phyloP scores from a whole-genome alignment of 1,139 yeast genomes.

The Debaryomyces sp. region DNA sequence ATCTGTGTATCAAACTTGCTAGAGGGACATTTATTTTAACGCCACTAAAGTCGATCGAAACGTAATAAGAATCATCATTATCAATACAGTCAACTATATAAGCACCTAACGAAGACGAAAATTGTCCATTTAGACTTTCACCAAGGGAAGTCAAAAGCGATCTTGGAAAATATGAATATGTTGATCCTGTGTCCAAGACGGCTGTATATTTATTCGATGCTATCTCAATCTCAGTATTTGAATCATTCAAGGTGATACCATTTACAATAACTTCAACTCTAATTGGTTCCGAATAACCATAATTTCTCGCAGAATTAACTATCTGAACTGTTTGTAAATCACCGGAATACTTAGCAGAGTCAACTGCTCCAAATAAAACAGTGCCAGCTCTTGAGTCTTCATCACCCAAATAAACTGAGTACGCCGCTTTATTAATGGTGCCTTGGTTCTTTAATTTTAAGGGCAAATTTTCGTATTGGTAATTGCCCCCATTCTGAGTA shows the following conservation, averaged over 20 bases:
- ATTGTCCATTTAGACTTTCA: slow-evolving; percentile 28
- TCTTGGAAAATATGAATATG: slow-evolving; percentile 39
- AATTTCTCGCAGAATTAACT: slow-evolving; percentile 21
- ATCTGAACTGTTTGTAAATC: slow-evolving; percentile 33
- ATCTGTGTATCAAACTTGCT: slow-evolving; percentile 24
- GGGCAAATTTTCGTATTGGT: slow-evolving; percentile 34
- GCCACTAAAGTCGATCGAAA: slow-evolving; percentile 43
- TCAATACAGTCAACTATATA: slow-evolving; percentile 25
- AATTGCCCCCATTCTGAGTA: slow-evolving; percentile 7
- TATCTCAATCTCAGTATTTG: slow-evolving; percentile 14
- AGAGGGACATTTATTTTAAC: slow-evolving; percentile 40
- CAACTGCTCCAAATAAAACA: slow-evolving; percentile 54
- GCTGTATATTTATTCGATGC: slow-evolving; percentile 28
- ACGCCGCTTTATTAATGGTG: slow-evolving; percentile 49
- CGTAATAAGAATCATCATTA: slow-evolving; percentile 16
- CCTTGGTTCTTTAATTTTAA: slow-evolving; percentile 39
- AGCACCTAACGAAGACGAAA: slow-evolving; percentile 10
- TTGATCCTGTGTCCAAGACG: slow-evolving; percentile 46
- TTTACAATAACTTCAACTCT: slow-evolving; percentile 30
- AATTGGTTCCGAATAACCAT: slow-evolving; percentile 25
- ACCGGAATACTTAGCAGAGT: slow-evolving; percentile 49
- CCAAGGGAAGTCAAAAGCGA: slow-evolving; percentile 29
- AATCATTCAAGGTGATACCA: slow-evolving; percentile 18
- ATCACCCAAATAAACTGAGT: slow-evolving; percentile 47
- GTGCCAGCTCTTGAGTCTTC: slow-evolving; percentile 31